Evolutionary conservation across 2,329 filamentous ascomycete species (phyloP).

Genomic region (Pyricularia pennisetigena): DNA sequence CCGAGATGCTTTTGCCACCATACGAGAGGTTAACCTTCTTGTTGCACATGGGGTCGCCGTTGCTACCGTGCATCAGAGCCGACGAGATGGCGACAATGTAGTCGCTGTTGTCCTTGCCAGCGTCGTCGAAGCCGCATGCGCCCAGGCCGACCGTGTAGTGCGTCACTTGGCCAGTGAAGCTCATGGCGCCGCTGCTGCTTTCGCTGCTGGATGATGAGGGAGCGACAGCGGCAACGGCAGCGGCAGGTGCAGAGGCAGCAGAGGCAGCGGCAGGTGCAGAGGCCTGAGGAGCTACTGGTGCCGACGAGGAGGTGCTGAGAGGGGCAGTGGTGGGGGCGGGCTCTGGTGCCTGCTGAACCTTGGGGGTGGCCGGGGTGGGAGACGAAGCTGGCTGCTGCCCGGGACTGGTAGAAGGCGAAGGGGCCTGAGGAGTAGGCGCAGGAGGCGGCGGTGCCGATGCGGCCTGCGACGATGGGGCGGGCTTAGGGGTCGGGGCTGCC

Average conservation of each 20-base stretch:
- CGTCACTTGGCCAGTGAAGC: constrained; percentile 57
- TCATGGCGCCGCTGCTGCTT: constrained; percentile 15
- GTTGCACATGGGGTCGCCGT: constrained; percentile 62
- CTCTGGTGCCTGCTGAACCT: constrained; percentile 11
- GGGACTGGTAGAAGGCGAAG: background rate
- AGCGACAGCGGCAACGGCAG: constrained; percentile 14
- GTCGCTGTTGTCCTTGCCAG: constrained; percentile 40
- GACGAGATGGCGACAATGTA: constrained; percentile 61
- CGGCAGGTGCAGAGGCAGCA: background rate
- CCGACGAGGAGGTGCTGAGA: constrained; percentile 9
- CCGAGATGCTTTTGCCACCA: constrained; percentile 43
- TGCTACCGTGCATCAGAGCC: constrained; percentile 52
- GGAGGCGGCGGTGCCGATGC: constrained; percentile 6
- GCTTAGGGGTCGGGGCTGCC: constrained; percentile 14
- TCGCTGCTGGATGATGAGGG: constrained; percentile 12
- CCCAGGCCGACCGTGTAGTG: constrained; percentile 63
- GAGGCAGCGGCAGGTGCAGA: constrained; percentile 4
- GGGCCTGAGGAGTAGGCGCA: constrained; percentile 9
- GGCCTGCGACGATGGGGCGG: constrained; percentile 8
- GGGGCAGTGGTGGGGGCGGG: constrained; percentile 3
- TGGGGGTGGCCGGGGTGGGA: background rate
- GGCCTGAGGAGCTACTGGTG: constrained; percentile 12
- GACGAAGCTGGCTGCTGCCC: background rate
- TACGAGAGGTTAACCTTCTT: constrained; percentile 54
- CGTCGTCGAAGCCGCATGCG: constrained; percentile 56